These are phyloP conservation scores for Tilletia indica DNA, from an alignment of 1,284 basidiomycete species.

Conservation along the genomic window DNA sequence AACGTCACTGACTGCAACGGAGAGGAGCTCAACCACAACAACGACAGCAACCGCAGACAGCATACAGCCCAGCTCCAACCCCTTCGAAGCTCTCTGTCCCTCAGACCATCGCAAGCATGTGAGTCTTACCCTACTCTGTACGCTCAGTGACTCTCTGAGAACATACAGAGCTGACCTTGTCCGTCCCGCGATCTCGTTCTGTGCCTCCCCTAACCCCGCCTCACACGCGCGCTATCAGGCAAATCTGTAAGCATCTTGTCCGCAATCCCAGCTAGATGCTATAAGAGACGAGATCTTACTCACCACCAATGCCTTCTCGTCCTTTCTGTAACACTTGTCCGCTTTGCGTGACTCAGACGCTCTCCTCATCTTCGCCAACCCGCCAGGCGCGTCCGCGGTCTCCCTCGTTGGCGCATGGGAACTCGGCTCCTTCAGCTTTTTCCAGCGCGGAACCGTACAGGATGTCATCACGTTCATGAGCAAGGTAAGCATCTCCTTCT, in stretches of 20 bases:
- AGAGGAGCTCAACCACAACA: not conserved
- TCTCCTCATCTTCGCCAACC: constrained; percentile 49
- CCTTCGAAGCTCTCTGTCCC: not conserved
- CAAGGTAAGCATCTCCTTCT: constrained; percentile 35
- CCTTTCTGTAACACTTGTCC: not conserved
- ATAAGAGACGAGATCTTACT: not conserved
- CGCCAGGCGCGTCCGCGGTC: constrained; percentile 59
- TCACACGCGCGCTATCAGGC: not conserved
- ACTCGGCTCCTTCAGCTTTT: constrained; percentile 88
- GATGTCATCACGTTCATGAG: constrained; percentile 56
- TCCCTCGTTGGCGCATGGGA: constrained; percentile 74
- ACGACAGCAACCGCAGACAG: not conserved
- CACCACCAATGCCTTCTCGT: too few relatives aligned
- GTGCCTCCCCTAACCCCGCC: not conserved
- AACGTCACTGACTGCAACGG: not conserved
- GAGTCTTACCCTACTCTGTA: not conserved
- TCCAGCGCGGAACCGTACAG: constrained; percentile 67
- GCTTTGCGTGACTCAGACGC: constrained; percentile 23
- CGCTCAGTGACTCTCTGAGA: not conserved
- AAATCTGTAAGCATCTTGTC: constrained; percentile 1
- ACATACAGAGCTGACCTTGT: not conserved
- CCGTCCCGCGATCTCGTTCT: not conserved
- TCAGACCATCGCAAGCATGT: not conserved
- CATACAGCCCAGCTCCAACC: not conserved
- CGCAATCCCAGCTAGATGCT: not conserved